These are phyloP conservation scores for Melaleuca alternifolia DNA, from an alignment of 345 rosid genomes.

Conservation along the genomic window DNA sequence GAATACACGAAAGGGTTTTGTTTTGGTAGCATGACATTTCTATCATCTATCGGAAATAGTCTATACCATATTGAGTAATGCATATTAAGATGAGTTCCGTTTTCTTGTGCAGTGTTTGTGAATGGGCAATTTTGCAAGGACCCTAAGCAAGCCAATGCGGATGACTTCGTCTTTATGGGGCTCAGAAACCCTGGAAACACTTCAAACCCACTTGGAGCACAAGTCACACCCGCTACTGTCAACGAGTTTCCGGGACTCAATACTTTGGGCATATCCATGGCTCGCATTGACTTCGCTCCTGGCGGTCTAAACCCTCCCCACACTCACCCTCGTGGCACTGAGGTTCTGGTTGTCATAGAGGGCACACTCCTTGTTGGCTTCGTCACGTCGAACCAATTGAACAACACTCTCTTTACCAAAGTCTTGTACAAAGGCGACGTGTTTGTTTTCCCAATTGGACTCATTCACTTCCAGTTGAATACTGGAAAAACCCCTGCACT, in stretches of 20 bases:
- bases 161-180: slow-evolving; percentile 14
- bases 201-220: slow-evolving; percentile 4
- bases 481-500: slow-evolving; percentile 18
- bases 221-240: neutral
- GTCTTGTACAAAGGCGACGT: slow-evolving; percentile 11
- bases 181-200: slow-evolving; percentile 6
- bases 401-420: slow-evolving; percentile 7
- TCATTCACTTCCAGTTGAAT: slow-evolving; percentile 24
- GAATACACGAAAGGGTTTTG: neutral
- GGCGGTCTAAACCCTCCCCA: slow-evolving; percentile 32
- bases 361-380: slow-evolving; percentile 21
- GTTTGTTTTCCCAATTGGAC: slow-evolving; percentile 23
- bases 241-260: slow-evolving; percentile 11
- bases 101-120: slow-evolving; percentile 15
- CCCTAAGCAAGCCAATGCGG: slow-evolving; percentile 5
- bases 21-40: neutral
- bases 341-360: slow-evolving; percentile 19
- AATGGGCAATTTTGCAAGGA: slow-evolving; percentile 29
- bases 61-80: neutral
- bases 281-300: slow-evolving; percentile 10
- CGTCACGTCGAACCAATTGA: slow-evolving; percentile 14
- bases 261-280: slow-evolving; percentile 16
- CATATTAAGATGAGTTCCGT: neutral
- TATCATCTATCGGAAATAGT: neutral
- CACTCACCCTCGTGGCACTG: slow-evolving; percentile 28